Evolutionary conservation across 208 protist species (phyloP), one percentile per base, ranked within the genome.

Genomic region (Leishmania arabica): DNA sequence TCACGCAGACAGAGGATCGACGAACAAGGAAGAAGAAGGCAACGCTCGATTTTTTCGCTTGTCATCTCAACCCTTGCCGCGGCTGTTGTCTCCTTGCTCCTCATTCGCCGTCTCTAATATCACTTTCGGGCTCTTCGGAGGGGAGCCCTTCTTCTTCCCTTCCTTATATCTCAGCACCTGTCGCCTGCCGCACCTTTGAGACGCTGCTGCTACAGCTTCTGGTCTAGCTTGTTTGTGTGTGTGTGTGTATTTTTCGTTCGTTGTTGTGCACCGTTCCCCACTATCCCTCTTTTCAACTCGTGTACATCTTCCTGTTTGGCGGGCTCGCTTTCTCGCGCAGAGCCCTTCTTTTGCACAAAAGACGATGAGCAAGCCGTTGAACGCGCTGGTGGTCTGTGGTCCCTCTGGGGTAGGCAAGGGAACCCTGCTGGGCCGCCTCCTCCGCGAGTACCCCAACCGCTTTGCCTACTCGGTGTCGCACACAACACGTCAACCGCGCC

Each of bases 381-480:
- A 97, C 64, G 93, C 92, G 27, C 86, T 99, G 73, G 93, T 98
- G 40, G 80, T 99, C 45, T 96, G 92, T 80, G 98, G 98, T 0
- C 98, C 98, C 9, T 95, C 90, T 31, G 98, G 98, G 51, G 96
- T 98, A 4, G 98, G 98, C 71, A 99, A 99, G 86, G 90, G 94
- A 51, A 98, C 98, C 60, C 91, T 99, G 47, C 83, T 99, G 75
- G 81, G 89, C 54, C 87, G 89, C 21, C 91, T 99, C 42, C 88
- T 98, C 74, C 80, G 54, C 49, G 89, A 95, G 56, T 96, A 89
- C 75, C 83, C 90, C 13, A 84, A 87, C 45, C 82, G 69, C 58
- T 98, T 99, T 78, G 96, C 92, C 74, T 98, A 98, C 82, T 97
- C 91, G 60, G 92, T 99, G 66, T 98, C 95, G 37, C 95, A 98